Percentiles rank a stretch among this genome's conserved stretches.
These are phyloP conservation scores for Diplocarpon rosae DNA, from an alignment of 2,329 filamentous ascomycete genomes.

Conservation along the genomic window DNA sequence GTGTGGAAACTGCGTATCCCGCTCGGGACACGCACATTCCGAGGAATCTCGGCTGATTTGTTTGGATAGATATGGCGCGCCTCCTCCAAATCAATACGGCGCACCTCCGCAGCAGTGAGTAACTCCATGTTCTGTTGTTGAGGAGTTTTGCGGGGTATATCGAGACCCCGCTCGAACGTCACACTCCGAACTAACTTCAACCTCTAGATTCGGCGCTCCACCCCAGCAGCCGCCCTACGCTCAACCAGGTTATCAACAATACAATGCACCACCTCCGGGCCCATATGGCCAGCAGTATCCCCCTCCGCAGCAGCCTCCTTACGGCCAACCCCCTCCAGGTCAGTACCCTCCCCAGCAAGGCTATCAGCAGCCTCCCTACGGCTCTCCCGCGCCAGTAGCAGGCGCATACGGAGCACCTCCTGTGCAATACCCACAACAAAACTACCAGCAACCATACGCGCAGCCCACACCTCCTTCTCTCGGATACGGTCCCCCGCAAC, in stretches of 20 bases:
- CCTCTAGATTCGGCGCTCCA: constrained; percentile 5
- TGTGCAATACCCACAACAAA: constrained; percentile 20
- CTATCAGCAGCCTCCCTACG: constrained; percentile 6
- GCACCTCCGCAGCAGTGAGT: constrained; percentile 5
- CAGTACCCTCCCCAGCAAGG: constrained; percentile 12
- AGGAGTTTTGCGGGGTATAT: neutral
- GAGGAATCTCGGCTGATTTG: neutral
- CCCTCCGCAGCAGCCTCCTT: constrained; percentile 10
- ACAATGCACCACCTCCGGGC: constrained; percentile 9
- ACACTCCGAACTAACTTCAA: neutral
- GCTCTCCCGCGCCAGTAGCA: constrained; percentile 1
- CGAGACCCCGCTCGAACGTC: neutral
- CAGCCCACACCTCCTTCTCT: constrained; percentile 54
- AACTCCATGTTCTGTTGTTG: neutral
- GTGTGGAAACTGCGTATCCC: neutral
- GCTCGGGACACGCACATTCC: neutral
- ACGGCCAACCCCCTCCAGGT: constrained; percentile 5
- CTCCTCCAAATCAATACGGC: constrained; percentile 8
- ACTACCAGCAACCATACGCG: constrained; percentile 23
- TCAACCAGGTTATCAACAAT: constrained; percentile 8
- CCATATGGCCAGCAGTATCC: constrained; percentile 14
- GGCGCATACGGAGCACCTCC: constrained; percentile 8
- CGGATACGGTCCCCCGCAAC: constrained; percentile 64
- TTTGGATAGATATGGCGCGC: constrained; percentile 6
- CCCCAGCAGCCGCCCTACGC: constrained; percentile 7